Conservation (phyloP, 1,284 basidiomycete species). For the Cutaneotrichosporon dermatis region DNA sequence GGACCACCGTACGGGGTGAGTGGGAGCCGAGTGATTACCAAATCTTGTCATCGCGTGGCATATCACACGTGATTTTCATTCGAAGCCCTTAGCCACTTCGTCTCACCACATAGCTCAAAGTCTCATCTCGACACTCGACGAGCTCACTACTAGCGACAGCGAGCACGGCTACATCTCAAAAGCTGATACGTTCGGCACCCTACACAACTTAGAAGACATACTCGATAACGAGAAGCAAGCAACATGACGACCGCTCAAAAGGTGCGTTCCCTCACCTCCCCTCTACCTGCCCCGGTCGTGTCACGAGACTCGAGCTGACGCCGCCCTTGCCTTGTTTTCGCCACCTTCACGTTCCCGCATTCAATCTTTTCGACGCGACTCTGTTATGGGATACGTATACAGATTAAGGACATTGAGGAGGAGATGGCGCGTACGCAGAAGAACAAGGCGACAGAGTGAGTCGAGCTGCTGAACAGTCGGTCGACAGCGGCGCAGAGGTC, state of each 20-base stretch:
- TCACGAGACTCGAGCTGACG: too few species aligned
- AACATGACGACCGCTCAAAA: conserved; percentile 50
- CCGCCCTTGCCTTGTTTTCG: too few species aligned
- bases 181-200: neutral
- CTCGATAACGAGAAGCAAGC: conserved; percentile 1
- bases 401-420: conserved; percentile 51
- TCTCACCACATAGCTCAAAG: too few species aligned
- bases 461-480: neutral
- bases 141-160: neutral
- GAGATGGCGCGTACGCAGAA: conserved; percentile 61
- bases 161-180: neutral
- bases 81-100: too few species aligned
- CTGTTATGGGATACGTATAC: neutral
- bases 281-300: neutral
- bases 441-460: conserved; percentile 69
- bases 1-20: too few species aligned
- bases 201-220: neutral
- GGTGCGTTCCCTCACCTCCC: conserved; percentile 17
- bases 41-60: too few species aligned
- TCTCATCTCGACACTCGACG: neutral
- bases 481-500: neutral
- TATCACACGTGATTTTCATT: neutral
- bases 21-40: too few species aligned
- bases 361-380: too few species aligned
- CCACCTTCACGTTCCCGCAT: too few species aligned